A percentile compares a stretch with the other conserved stretches of the same genome.
phyloP scores from a whole-genome alignment of 2,329 filamentous ascomycete species.

The Stachybotrys chartarum region DNA sequence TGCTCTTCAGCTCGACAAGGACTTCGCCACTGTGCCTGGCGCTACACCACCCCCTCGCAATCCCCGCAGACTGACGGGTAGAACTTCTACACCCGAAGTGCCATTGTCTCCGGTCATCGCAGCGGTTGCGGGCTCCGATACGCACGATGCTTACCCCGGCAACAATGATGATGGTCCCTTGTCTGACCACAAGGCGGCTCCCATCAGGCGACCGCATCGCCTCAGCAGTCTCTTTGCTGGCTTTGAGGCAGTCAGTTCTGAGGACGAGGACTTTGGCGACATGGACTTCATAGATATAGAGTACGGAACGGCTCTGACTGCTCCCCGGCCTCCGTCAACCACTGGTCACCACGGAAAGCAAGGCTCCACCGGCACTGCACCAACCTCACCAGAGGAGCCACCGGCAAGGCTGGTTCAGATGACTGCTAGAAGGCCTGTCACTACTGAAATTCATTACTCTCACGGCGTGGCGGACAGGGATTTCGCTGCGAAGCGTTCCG shows the following conservation, averaged over 20 bases:
- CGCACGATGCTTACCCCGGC: constrained; percentile 62
- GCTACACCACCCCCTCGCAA: constrained; percentile 53
- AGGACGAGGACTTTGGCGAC: constrained; percentile 56
- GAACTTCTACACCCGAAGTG: constrained; percentile 39
- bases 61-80: constrained; percentile 45
- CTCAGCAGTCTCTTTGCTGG: constrained; percentile 83
- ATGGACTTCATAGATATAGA: constrained; percentile 59
- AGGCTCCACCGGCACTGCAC: constrained; percentile 28
- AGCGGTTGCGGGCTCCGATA: constrained; percentile 29
- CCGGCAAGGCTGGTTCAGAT: constrained; percentile 17
- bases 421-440: constrained; percentile 25
- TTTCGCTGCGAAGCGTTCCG: constrained; percentile 8
- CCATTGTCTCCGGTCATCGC: constrained; percentile 38
- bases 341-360: constrained; percentile 32
- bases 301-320: constrained; percentile 58
- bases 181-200: constrained; percentile 45
- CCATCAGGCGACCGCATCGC: constrained; percentile 62
- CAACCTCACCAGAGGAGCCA: constrained; percentile 36
- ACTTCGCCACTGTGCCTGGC: constrained; percentile 45
- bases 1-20: constrained; percentile 23
- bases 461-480: constrained; percentile 29
- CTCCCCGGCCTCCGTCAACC: constrained; percentile 45
- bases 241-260: constrained; percentile 66
- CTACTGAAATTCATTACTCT: constrained; percentile 38
- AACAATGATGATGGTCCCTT: constrained; percentile 77